Conservation (phyloP, 306 rosid species). For the Cucurbita maxima region DNA sequence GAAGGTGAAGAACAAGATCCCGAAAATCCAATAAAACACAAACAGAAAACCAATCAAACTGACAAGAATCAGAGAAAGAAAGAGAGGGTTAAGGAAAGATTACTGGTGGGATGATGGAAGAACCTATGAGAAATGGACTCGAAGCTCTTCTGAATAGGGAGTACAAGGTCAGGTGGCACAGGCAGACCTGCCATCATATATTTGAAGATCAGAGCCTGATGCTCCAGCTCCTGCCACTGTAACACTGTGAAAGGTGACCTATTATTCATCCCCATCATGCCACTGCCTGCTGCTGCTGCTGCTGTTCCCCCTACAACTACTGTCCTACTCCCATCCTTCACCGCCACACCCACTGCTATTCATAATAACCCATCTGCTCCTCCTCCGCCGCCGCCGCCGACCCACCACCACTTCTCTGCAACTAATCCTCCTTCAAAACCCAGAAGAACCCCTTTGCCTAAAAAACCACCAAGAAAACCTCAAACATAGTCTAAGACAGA, state of each 20-base stretch:
- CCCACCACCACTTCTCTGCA: background rate
- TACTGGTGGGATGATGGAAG: conserved; percentile 57
- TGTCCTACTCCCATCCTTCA: conserved; percentile 10
- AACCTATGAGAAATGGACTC: conserved; percentile 51
- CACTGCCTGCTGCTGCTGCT: background rate
- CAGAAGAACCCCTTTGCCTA: background rate
- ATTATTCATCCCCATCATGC: conserved; percentile 32
- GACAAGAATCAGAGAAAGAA: background rate
- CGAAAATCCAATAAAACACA: conserved; percentile 8
- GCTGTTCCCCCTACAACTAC: background rate
- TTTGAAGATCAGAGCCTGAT: conserved; percentile 78
- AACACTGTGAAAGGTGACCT: conserved; percentile 64
- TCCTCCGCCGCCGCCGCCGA: conserved; percentile 7
- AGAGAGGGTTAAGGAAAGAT: conserved; percentile 6
- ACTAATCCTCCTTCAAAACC: background rate
- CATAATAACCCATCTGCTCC: conserved; percentile 1
- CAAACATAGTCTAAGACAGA: conserved; percentile 18
- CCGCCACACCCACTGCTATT: conserved; percentile 12
- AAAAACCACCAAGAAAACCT: background rate
- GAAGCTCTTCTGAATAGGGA: conserved; percentile 62
- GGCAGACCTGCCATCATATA: conserved; percentile 64
- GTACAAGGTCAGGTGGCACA: conserved; percentile 76
- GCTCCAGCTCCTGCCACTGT: conserved; percentile 90
- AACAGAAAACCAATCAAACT: background rate
- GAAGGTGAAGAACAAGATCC: background rate